Evolutionary conservation across 148 eudicot genomes (phyloP), one percentile per base, ranked within the genome.

Genomic region (Oxyria digyna): DNA sequence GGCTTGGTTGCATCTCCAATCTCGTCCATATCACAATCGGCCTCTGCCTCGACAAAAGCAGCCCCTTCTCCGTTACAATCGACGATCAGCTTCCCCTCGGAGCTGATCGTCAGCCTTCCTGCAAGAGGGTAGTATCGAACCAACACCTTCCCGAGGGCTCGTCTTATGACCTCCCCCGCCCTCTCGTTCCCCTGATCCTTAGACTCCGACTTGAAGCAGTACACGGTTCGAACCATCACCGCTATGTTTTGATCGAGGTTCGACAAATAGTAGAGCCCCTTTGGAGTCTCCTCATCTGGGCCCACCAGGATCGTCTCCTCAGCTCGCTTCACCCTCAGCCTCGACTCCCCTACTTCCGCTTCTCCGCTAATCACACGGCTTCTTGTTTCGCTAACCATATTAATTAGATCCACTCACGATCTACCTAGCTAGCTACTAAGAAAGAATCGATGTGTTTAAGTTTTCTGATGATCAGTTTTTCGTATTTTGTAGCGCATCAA

Each of bases 171-270:
- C 48, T 73, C 64, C 1, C n/a, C 69, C 0, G 78, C 84, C 46
- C 14, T 32, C 32, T 79, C 85, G 52, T 81, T 81, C 6, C 83
- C 74, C 52, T 43, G 74, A 1, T 80, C 74, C 35, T 49, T 75
- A 4, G 79, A 72, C 20, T 73, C 72, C 20, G 81, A 73, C 73
- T 80, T 81, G 71, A 75, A 79, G 62, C 76, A 67, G 55, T 78
- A 78, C 5, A 83, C 55, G 18, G 86, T 83, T 12, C 86, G 46
- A 35, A 83, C 84, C 4, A 80, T 74, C 1, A 78, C 80, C 0
- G 84, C 86, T 0, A 80, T 80, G 75, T 83, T 83, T 38, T 83
- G 86, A 69, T 83, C 86, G 3, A 80, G 68, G 45, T 83, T 83
- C 18, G 84, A 80, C 1, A 83, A 59, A 62, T 73, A 83, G 62